These are phyloP conservation scores for Blastocystis sp. DNA, from an alignment of 352 stramenopile genomes.

Conservation along the genomic window DNA sequence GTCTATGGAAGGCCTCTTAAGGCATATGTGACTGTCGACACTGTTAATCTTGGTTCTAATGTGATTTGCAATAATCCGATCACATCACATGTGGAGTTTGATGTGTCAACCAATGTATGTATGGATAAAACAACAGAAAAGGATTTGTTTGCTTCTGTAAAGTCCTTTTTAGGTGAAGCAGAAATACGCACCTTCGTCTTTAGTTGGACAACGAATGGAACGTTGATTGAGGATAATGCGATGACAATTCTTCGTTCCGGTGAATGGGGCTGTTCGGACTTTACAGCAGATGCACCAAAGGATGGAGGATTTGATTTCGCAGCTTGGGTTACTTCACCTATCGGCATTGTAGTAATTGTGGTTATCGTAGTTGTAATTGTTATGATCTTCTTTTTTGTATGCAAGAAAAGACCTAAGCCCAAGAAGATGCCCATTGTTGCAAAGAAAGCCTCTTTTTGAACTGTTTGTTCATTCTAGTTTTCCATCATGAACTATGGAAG, in stretches of 20 bases:
- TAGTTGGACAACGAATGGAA: not conserved
- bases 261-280: not conserved
- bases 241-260: not conserved
- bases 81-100: not conserved
- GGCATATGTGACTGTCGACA: not conserved
- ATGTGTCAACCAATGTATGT: not conserved
- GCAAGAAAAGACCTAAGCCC: not conserved
- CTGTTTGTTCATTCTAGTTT: constrained; percentile 1
- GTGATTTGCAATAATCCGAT: not conserved
- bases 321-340: not conserved
- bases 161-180: not conserved
- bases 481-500: constrained; percentile 42
- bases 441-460: not conserved
- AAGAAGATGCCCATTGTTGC: not conserved
- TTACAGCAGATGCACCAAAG: not conserved
- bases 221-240: not conserved
- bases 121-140: not conserved
- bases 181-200: not conserved
- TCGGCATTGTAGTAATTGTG: not conserved
- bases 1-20: not conserved
- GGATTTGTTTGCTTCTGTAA: not conserved
- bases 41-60: not conserved
- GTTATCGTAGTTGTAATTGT: not conserved
- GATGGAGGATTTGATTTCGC: not conserved
- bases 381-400: not conserved